phyloP scores from a whole-genome alignment of 495 filamentous ascomycete species.

The Penicillium cosmopolitanum region DNA sequence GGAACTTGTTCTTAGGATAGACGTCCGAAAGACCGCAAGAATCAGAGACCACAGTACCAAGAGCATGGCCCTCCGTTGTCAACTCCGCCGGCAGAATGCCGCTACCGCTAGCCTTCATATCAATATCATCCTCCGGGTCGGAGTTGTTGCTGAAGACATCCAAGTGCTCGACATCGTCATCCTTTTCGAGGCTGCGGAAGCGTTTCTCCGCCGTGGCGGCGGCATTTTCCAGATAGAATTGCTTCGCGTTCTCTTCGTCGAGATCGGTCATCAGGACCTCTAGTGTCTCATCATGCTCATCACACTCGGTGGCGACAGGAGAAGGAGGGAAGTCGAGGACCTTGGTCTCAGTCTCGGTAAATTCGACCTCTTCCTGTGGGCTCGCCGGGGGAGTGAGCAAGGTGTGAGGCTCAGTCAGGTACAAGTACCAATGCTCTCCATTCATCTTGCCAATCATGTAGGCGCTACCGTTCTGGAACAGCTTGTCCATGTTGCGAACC shows the following conservation, averaged over 20 bases:
- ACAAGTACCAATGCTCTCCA: conserved; percentile 98
- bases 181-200: conserved; percentile 56
- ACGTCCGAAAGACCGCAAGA: conserved; percentile 86
- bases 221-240: conserved; percentile 95
- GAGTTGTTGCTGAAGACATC: conserved; percentile 82
- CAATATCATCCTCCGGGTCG: conserved; percentile 64
- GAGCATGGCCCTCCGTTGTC: conserved; percentile 90
- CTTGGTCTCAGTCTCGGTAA: conserved; percentile 68
- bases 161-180: conserved; percentile 58
- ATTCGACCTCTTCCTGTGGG: conserved; percentile 57
- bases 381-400: conserved; percentile 83
- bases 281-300: conserved; percentile 81
- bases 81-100: conserved; percentile 70
- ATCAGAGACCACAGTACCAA: conserved; percentile 92
- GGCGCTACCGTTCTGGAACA: conserved; percentile 90
- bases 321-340: conserved; percentile 55
- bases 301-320: conserved; percentile 43
- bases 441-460: conserved; percentile 99
- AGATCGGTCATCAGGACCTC: conserved; percentile 99
- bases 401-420: conserved; percentile 85
- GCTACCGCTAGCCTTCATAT: conserved; percentile 55
- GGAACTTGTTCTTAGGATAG: conserved; percentile 84
- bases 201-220: conserved; percentile 84
- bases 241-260: conserved; percentile 87
- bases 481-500: conserved; percentile 85